Conservation (phyloP, 805 yeast genomes). For the Sungouiozyma intestinalis region DNA sequence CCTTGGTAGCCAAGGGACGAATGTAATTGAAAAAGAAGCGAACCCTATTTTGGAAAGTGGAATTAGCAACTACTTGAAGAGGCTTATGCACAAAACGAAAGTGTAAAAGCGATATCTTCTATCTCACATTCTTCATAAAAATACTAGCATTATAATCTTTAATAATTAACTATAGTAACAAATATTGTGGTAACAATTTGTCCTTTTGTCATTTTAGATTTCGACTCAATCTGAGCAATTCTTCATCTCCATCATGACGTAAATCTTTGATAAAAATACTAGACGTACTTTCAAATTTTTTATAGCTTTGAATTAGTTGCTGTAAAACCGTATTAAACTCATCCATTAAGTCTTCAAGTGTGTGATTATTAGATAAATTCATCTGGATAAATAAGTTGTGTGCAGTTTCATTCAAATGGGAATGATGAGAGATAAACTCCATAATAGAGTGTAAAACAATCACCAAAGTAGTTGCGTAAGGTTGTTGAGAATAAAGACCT, state of each 20-base stretch:
- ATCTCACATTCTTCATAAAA: too few relatives aligned
- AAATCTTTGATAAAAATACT: conserved; percentile 41
- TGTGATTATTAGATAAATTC: conserved; percentile 16
- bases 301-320: conserved; percentile 34
- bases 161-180: too few relatives aligned
- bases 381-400: conserved; percentile 28
- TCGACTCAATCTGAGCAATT: conserved; percentile 39
- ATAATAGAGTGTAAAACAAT: conserved; percentile 28
- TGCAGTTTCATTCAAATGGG: conserved; percentile 30
- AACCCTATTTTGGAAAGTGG: neutral
- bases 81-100: conserved; percentile 1
- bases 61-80: too few relatives aligned
- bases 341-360: conserved; percentile 16
- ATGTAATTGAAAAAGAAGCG: too few relatives aligned
- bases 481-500: conserved; percentile 31
- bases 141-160: too few relatives aligned
- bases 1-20: too few relatives aligned
- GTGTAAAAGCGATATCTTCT: conserved; percentile 5
- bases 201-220: conserved; percentile 7
- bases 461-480: conserved; percentile 35
- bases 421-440: conserved; percentile 31
- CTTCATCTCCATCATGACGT: conserved; percentile 39
- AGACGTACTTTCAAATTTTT: conserved; percentile 35
- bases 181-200: too few relatives aligned
- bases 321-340: conserved; percentile 32